These are phyloP conservation scores for Aegilops bicornis DNA, from an alignment of 176 grass and related monocot genomes.

Conservation along the genomic window DNA sequence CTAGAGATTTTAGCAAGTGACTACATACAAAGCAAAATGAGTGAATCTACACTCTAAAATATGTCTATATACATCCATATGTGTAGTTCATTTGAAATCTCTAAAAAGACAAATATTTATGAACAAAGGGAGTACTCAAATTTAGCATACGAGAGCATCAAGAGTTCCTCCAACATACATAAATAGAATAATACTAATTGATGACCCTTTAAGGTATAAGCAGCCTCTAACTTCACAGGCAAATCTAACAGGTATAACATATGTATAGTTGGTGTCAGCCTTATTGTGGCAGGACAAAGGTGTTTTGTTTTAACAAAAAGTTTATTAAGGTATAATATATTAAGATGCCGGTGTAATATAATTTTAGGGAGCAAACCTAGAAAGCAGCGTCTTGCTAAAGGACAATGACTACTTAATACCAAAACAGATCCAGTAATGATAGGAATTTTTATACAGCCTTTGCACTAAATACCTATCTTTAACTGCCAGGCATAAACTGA, in stretches of 20 bases:
- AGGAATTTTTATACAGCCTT: not conserved
- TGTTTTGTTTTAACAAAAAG: not conserved
- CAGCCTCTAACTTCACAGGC: too few relatives aligned
- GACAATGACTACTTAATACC: not conserved
- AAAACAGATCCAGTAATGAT: not conserved
- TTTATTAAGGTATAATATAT: not conserved
- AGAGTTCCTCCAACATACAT: not conserved
- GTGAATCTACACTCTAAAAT: too few relatives aligned
- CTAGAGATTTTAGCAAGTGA: too few relatives aligned
- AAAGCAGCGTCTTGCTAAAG: not conserved
- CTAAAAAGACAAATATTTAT: too few relatives aligned
- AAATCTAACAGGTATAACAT: not conserved
- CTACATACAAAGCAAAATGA: too few relatives aligned
- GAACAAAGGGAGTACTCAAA: not conserved
- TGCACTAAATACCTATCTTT: not conserved
- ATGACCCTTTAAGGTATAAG: not conserved
- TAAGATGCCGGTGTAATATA: not conserved
- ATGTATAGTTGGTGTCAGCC: not conserved
- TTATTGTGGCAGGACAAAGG: not conserved
- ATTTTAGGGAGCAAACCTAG: not conserved
- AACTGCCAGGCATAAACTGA: not conserved
- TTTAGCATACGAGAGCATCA: not conserved
- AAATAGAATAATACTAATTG: not conserved
- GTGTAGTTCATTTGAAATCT: too few relatives aligned
- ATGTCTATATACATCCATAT: too few relatives aligned